These are phyloP conservation scores for Eleusine coracana DNA, from an alignment of 176 grass and related monocot species.

Conservation along the genomic window DNA sequence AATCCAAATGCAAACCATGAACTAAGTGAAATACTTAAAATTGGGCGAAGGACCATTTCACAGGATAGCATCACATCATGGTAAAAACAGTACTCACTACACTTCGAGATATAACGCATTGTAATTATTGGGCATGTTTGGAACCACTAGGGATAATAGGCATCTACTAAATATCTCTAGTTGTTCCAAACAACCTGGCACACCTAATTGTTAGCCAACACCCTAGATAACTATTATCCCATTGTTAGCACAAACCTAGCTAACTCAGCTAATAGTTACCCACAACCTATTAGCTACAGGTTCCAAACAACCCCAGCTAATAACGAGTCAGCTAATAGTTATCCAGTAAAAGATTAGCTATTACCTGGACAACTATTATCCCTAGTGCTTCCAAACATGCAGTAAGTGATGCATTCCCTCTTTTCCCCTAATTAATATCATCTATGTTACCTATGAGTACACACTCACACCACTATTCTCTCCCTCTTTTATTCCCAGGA, in stretches of 20 bases:
- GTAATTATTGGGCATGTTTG: neutral
- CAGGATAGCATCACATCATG: constrained; percentile 18
- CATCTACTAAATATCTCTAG: no score
- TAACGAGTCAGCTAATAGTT: no score
- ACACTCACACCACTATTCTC: neutral
- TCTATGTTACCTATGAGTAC: neutral
- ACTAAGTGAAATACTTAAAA: neutral
- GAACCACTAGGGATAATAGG: no score
- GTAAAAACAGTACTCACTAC: neutral
- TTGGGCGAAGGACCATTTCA: neutral
- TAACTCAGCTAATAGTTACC: no score
- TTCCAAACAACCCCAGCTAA: no score
- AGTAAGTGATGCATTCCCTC: neutral
- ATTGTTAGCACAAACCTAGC: no score
- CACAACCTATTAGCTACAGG: no score
- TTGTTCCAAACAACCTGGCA: no score
- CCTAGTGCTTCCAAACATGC: neutral
- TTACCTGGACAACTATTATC: no score
- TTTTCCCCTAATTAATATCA: neutral
- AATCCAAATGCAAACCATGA: constrained; percentile 1
- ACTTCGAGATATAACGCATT: neutral
- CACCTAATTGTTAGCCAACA: no score
- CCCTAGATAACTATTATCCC: no score
- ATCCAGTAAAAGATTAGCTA: no score
- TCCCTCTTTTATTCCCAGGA: neutral